Conservation (phyloP, 768 basidiomycete genomes). For the Nevesoporus exiguus region DNA sequence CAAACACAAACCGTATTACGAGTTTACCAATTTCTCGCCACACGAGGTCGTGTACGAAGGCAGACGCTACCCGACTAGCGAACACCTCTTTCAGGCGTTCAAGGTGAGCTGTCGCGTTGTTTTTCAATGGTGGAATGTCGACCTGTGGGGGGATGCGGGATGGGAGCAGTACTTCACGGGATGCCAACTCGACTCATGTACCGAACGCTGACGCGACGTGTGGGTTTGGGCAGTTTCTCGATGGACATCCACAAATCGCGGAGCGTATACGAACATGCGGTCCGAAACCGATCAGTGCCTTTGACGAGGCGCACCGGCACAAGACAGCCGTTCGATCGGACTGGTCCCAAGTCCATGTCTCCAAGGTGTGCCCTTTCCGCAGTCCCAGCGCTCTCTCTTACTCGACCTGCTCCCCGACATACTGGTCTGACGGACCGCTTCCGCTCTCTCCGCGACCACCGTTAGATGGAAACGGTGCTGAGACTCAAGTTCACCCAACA, state of each 20-base stretch:
- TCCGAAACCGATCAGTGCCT: constrained; percentile 57
- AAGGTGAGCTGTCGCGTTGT: constrained; percentile 41
- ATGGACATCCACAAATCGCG: constrained; percentile 56
- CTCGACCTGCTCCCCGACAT: not conserved
- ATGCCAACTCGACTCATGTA: no score
- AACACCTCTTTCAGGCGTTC: constrained; percentile 76
- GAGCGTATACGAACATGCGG: constrained; percentile 67
- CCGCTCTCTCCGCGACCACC: not conserved
- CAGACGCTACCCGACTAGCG: constrained; percentile 68
- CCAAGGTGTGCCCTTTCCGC: constrained; percentile 42
- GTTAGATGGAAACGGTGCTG: constrained; percentile 61
- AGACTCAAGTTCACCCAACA: constrained; percentile 74
- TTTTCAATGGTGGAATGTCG: not conserved
- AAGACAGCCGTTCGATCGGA: constrained; percentile 58
- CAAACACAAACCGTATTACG: constrained; percentile 61
- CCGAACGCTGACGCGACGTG: not conserved
- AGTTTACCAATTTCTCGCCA: constrained; percentile 70
- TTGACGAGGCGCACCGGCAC: constrained; percentile 66
- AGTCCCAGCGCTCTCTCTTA: not conserved
- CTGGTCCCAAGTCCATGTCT: constrained; percentile 65
- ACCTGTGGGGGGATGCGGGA: no score
- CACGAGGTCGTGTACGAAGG: constrained; percentile 64
- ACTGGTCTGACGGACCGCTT: no score
- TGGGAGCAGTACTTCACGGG: no score
- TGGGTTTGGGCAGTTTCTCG: constrained; percentile 47